Evolutionary conservation across 148 eudicot species (phyloP).

Genomic region (Selenicereus undatus): DNA sequence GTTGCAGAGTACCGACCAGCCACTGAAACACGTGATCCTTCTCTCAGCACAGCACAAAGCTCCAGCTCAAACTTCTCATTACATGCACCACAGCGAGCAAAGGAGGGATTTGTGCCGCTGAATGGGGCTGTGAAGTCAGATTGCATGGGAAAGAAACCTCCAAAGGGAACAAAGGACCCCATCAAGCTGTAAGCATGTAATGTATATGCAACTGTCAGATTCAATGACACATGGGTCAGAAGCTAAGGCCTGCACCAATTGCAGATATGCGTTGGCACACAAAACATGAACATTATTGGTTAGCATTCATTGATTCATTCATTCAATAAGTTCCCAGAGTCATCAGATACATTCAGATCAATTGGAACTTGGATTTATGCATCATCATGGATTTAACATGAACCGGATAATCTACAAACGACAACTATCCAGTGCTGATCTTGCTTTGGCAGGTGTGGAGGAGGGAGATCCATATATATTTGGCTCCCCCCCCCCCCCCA

Average conservation of each 20-base stretch:
- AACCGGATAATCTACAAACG: background rate
- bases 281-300: background rate
- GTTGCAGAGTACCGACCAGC: constrained; percentile 39
- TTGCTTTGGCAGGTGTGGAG: no score
- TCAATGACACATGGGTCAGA: constrained; percentile 24
- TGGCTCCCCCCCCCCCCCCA: background rate
- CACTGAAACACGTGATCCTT: constrained; percentile 39
- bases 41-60: constrained; percentile 40
- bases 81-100: constrained; percentile 47
- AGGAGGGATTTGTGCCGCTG: constrained; percentile 29
- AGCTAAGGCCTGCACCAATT: constrained; percentile 19
- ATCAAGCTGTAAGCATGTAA: constrained; percentile 64
- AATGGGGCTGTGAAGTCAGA: constrained; percentile 47
- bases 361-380: background rate
- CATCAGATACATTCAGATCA: background rate
- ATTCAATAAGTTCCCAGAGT: background rate
- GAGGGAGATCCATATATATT: background rate
- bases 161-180: constrained; percentile 98
- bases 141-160: constrained; percentile 80
- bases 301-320: background rate
- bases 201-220: constrained; percentile 47
- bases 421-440: background rate
- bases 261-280: background rate
- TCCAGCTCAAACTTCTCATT: constrained; percentile 68
- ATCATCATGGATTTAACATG: background rate